Conservation (phyloP, 2,329 filamentous ascomycete genomes). For the Hymenoscyphus fraxineus region DNA sequence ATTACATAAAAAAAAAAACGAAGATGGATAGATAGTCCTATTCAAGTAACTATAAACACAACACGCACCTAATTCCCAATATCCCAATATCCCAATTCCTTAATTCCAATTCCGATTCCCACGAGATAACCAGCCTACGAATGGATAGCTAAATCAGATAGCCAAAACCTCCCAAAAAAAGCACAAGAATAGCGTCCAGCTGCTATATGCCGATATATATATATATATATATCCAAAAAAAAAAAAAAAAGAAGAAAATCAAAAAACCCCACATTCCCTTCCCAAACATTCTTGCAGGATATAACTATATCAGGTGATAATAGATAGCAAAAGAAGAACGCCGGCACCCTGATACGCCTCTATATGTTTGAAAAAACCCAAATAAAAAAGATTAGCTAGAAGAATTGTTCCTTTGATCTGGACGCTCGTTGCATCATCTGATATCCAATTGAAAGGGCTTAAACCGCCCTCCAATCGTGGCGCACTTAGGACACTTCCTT, state of each 20-base stretch:
- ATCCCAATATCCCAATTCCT: background rate
- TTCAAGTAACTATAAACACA: slow-evolving; percentile 1
- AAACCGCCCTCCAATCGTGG: slow-evolving; percentile 73
- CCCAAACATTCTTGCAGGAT: background rate
- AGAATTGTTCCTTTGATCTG: background rate
- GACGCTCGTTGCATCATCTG: slow-evolving; percentile 43
- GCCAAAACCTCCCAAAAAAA: background rate
- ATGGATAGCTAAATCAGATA: background rate
- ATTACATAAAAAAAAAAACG: no score
- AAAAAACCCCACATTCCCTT: background rate
- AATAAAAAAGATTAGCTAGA: background rate
- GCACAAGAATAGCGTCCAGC: background rate
- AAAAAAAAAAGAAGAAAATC: background rate
- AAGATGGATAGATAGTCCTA: background rate
- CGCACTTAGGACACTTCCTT: slow-evolving; percentile 74
- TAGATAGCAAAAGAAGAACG: background rate
- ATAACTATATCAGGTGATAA: background rate
- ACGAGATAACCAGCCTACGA: background rate
- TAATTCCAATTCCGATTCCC: background rate
- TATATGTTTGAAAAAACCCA: background rate
- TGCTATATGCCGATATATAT: background rate
- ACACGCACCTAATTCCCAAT: background rate
- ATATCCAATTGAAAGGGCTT: slow-evolving; percentile 85
- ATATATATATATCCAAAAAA: slow-evolving; percentile 1
- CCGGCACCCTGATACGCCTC: background rate